phyloP scores from a whole-genome alignment of 148 eudicot genomes.

The Rhododendron molle region DNA sequence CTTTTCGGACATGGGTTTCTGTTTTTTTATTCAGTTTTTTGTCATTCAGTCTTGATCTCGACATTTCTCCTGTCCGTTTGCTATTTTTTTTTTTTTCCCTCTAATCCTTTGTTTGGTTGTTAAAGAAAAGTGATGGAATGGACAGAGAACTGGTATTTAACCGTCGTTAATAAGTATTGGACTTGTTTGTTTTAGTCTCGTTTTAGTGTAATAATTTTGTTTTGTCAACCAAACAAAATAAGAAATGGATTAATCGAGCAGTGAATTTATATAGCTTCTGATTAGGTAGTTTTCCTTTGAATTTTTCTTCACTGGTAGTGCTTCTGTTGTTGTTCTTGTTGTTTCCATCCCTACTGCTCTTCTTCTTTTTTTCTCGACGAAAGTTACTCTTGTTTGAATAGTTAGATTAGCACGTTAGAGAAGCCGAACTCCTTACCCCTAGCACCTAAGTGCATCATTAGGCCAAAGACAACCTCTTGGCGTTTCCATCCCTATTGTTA shows the following conservation, averaged over 20 bases:
- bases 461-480: too few species aligned
- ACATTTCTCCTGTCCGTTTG: neutral
- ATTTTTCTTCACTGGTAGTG: neutral
- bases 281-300: neutral
- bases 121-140: neutral
- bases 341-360: neutral
- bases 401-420: too few species aligned
- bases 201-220: constrained; percentile 1
- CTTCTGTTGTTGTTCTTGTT: neutral
- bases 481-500: too few species aligned
- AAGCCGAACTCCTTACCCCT: too few species aligned
- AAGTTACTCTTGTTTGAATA: too few species aligned
- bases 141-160: neutral
- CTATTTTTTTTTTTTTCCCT: neutral
- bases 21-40: neutral
- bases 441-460: too few species aligned
- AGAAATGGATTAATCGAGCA: neutral
- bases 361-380: too few species aligned
- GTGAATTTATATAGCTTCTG: neutral
- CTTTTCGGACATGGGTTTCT: neutral
- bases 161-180: neutral
- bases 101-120: neutral
- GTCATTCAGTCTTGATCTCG: neutral
- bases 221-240: neutral
- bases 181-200: neutral